These are phyloP conservation scores for Brassica hybrid DNA, from an alignment of 441 rosid genomes.

Conservation along the genomic window DNA sequence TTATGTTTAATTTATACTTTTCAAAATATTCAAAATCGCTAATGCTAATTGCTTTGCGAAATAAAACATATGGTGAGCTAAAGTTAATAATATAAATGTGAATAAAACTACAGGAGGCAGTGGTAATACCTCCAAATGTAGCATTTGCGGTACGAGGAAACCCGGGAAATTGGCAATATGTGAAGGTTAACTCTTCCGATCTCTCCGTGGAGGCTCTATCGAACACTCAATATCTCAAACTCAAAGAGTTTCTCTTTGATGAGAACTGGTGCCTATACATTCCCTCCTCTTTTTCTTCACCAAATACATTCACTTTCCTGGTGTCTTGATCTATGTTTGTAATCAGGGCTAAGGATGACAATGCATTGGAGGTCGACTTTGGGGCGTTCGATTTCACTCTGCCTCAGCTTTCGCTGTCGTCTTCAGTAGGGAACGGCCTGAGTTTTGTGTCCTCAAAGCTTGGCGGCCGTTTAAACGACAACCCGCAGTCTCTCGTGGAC, in stretches of 20 bases:
- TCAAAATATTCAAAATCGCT: not conserved
- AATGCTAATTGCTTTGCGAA: not conserved
- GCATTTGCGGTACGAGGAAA: constrained; percentile 75
- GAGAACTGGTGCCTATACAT: constrained; percentile 57
- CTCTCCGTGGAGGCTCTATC: constrained; percentile 61
- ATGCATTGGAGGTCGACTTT: constrained; percentile 86
- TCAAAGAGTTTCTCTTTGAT: constrained; percentile 73
- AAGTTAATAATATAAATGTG: not conserved
- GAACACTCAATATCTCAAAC: constrained; percentile 64
- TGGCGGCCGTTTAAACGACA: constrained; percentile 47
- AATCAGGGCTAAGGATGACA: constrained; percentile 77
- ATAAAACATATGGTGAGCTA: no score
- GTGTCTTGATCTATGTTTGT: constrained; percentile 1
- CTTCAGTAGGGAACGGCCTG: constrained; percentile 78
- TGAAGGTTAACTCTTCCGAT: constrained; percentile 63
- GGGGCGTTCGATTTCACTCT: constrained; percentile 76
- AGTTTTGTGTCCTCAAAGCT: constrained; percentile 64
- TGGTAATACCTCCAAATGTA: constrained; percentile 72
- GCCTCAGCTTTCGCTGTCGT: constrained; percentile 62
- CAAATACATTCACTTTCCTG: constrained; percentile 10
- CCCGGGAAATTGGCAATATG: constrained; percentile 86
- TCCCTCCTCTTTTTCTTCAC: not conserved
- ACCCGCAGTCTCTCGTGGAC: constrained; percentile 75
- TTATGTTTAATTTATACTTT: not conserved
- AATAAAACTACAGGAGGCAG: constrained; percentile 69